A percentile compares a stretch with the other conserved stretches of the same genome.
Evolutionary conservation across 1,139 yeast genomes (phyloP).

Genomic region (Diutina scorzettiae): DNA sequence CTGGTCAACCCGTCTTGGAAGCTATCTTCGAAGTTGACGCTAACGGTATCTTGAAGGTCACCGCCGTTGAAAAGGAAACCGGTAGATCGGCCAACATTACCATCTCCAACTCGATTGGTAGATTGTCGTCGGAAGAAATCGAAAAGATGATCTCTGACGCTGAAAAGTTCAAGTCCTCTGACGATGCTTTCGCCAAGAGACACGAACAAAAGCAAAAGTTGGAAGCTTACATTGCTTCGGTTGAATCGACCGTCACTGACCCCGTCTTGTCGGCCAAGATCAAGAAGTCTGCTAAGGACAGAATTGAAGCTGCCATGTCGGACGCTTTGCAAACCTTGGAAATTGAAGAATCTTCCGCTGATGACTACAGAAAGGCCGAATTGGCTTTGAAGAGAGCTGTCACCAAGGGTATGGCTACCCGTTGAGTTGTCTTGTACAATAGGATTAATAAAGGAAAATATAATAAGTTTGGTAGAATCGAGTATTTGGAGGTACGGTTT

Average conservation of each 20-base stretch:
- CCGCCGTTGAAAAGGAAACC: conserved; percentile 98
- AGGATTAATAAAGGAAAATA: too few species aligned
- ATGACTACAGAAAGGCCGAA: conserved; percentile 98
- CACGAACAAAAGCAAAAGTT: conserved; percentile 99
- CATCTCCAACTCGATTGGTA: conserved; percentile 98
- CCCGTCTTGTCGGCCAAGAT: conserved; percentile 97
- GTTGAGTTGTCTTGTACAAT: conserved; percentile 34
- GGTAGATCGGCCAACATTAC: conserved; percentile 99
- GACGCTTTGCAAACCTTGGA: conserved; percentile 98
- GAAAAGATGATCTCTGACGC: conserved; percentile 99
- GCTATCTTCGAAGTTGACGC: conserved; percentile 99
- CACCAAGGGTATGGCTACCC: conserved; percentile 98
- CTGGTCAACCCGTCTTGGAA: conserved; percentile 99
- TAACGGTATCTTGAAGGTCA: conserved; percentile 99
- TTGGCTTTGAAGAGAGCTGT: conserved; percentile 98
- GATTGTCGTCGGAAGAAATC: conserved; percentile 94
- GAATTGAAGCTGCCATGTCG: conserved; percentile 96
- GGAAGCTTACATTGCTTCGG: conserved; percentile 97
- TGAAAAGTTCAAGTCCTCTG: conserved; percentile 97
- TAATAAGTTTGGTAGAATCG: too few species aligned
- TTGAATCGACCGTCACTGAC: conserved; percentile 86
- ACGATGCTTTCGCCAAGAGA: conserved; percentile 98
- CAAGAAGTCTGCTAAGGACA: conserved; percentile 96
- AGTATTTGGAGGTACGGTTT: too few species aligned
- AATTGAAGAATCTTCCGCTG: conserved; percentile 92